phyloP scores from a whole-genome alignment of 371 early-diverging fungal genomes.

The Mucor irregularis region DNA sequence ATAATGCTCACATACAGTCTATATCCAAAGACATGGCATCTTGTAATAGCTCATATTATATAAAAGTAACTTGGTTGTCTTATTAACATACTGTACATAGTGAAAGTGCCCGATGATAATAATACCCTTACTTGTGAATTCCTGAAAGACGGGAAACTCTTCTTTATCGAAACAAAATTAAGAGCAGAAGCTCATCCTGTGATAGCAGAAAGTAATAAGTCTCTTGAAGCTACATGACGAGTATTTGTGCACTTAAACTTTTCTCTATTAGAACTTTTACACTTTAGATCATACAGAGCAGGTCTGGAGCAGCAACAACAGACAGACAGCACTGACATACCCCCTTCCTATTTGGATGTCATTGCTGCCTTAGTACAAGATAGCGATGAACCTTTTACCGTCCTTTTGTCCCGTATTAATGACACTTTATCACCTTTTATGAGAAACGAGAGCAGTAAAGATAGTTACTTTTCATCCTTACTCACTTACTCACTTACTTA shows the following conservation, averaged over 20 bases:
- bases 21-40: conserved; percentile 11
- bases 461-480: background rate
- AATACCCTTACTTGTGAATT: conserved; percentile 7
- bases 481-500: background rate
- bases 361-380: conserved; percentile 42
- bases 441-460: conserved; percentile 39
- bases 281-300: conserved; percentile 30
- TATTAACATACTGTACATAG: no score
- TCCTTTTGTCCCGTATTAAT: conserved; percentile 33
- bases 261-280: conserved; percentile 26
- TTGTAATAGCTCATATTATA: no score
- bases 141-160: conserved; percentile 45
- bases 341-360: conserved; percentile 20
- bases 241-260: background rate
- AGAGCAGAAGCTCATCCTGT: conserved; percentile 33
- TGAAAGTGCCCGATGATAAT: conserved; percentile 8
- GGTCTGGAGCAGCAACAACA: conserved; percentile 8
- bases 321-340: conserved; percentile 22
- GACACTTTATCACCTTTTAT: conserved; percentile 39
- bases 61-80: background rate
- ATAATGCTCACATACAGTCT: background rate
- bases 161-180: conserved; percentile 33
- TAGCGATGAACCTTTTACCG: conserved; percentile 36
- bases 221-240: background rate
- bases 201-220: conserved; percentile 22